Percentiles rank a stretch among this genome's conserved stretches.
These are phyloP conservation scores for Aspergillus texensis DNA, from an alignment of 2,329 filamentous ascomycete species.

Conservation along the genomic window DNA sequence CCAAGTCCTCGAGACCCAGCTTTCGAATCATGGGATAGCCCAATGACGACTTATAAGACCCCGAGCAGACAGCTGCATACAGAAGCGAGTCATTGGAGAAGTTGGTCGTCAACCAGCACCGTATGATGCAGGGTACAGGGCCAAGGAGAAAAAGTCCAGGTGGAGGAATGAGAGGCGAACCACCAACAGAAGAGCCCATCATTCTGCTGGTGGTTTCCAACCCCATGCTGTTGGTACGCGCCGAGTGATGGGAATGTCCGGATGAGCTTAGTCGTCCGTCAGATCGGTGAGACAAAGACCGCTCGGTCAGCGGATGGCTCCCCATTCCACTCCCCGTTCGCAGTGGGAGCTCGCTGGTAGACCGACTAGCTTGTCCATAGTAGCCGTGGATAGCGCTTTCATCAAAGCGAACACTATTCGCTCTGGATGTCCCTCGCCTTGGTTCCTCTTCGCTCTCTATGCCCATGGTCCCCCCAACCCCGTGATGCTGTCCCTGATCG, in stretches of 20 bases:
- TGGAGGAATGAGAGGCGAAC: conserved; percentile 75
- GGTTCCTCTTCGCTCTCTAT: conserved; percentile 85
- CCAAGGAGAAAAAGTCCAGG: conserved; percentile 84
- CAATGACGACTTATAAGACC: conserved; percentile 84
- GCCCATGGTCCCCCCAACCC: conserved; percentile 77
- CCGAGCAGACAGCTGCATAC: conserved; percentile 90
- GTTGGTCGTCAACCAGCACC: conserved; percentile 89
- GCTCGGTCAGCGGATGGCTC: conserved; percentile 80
- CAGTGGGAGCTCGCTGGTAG: conserved; percentile 79
- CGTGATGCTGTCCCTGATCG: conserved; percentile 78
- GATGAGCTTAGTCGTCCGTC: conserved; percentile 93
- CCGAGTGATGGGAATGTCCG: conserved; percentile 76
- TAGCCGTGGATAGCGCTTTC: conserved; percentile 91
- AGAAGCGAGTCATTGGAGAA: conserved; percentile 88
- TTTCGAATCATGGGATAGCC: conserved; percentile 74
- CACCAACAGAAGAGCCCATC: conserved; percentile 63
- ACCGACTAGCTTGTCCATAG: conserved; percentile 80
- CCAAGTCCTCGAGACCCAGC: conserved; percentile 68
- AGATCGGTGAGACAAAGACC: conserved; percentile 90
- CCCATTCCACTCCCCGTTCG: conserved; percentile 80
- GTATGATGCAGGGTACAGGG: conserved; percentile 88
- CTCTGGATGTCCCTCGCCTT: conserved; percentile 83
- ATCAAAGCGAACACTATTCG: conserved; percentile 96
- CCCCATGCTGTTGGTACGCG: conserved; percentile 83
- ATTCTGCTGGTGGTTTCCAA: conserved; percentile 70